Conservation (phyloP, 1,284 basidiomycete genomes). For the Rhodotorula sp. region DNA sequence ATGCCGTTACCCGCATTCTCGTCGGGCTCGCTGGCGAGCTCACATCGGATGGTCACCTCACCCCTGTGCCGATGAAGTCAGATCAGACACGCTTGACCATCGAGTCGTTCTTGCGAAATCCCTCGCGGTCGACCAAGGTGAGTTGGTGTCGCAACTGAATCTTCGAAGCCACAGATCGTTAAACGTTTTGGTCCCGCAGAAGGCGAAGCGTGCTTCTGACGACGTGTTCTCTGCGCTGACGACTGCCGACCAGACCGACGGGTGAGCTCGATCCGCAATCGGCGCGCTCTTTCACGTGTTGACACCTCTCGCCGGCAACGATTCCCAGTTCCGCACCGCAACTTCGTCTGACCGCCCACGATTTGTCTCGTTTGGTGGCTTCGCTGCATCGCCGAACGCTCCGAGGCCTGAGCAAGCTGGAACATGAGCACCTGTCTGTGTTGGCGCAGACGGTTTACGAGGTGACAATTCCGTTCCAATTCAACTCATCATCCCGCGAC, state of each 20-base stretch:
- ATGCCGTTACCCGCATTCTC: conserved; percentile 74
- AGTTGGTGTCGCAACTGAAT: not conserved
- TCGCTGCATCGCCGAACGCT: conserved; percentile 63
- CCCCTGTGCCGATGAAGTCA: conserved; percentile 7
- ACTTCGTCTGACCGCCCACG: conserved; percentile 54
- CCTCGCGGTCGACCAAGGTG: not conserved
- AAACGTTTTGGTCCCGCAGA: not conserved
- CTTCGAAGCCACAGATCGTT: not conserved
- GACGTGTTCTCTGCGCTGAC: conserved; percentile 13
- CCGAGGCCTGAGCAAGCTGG: conserved; percentile 69
- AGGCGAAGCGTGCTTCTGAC: not conserved
- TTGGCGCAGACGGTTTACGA: conserved; percentile 83
- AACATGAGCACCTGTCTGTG: conserved; percentile 73
- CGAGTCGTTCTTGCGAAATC: conserved; percentile 17
- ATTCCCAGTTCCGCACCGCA: not conserved
- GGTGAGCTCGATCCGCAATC: not conserved
- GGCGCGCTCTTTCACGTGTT: not conserved
- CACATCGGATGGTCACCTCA: conserved; percentile 28
- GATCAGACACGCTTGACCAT: conserved; percentile 13
- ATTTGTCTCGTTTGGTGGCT: conserved; percentile 64
- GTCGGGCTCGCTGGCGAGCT: conserved; percentile 24
- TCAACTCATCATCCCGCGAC: not conserved
- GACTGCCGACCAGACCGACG: not conserved
- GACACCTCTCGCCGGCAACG: no score
- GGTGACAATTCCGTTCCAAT: conserved; percentile 52